These are phyloP conservation scores for Rhizopogon sp. DNA, from an alignment of 768 basidiomycete genomes.

Conservation along the genomic window DNA sequence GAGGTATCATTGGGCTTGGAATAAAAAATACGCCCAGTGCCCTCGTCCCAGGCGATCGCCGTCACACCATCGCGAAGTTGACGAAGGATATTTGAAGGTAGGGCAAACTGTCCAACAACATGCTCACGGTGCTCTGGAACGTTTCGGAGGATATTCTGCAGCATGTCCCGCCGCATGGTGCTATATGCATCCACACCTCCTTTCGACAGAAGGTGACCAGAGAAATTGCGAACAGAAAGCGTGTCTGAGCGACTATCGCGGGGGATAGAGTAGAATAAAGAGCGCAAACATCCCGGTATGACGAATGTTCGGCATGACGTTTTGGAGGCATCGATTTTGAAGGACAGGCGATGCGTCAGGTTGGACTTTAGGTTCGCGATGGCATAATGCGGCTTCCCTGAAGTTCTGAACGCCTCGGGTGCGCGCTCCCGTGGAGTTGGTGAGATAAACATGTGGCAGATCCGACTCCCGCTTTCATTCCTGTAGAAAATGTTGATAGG, in stretches of 20 bases:
- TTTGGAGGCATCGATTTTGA: slow-evolving; percentile 18
- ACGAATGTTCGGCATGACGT: slow-evolving; percentile 24
- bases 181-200: slow-evolving; percentile 22
- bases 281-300: slow-evolving; percentile 27
- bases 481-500: slow-evolving; percentile 30
- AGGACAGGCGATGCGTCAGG: slow-evolving; percentile 21
- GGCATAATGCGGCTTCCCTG: slow-evolving; percentile 25
- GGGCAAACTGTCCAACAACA: slow-evolving; percentile 21
- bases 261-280: slow-evolving; percentile 25
- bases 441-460: slow-evolving; percentile 24
- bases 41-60: slow-evolving; percentile 64
- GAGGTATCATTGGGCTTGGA: slow-evolving; percentile 35
- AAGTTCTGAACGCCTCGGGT: slow-evolving; percentile 9
- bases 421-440: slow-evolving; percentile 18
- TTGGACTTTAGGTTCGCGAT: slow-evolving; percentile 20
- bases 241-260: slow-evolving; percentile 20
- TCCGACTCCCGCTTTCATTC: slow-evolving; percentile 21
- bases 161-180: slow-evolving; percentile 12
- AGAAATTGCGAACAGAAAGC: slow-evolving; percentile 24
- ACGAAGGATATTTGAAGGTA: slow-evolving; percentile 11
- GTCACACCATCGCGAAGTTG: slow-evolving; percentile 29
- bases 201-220: slow-evolving; percentile 33
- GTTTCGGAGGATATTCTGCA: slow-evolving; percentile 19
- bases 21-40: slow-evolving; percentile 54
- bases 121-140: slow-evolving; percentile 10